Evolutionary conservation across 148 eudicot genomes (phyloP).

Genomic region (Fallopia convolvulus): DNA sequence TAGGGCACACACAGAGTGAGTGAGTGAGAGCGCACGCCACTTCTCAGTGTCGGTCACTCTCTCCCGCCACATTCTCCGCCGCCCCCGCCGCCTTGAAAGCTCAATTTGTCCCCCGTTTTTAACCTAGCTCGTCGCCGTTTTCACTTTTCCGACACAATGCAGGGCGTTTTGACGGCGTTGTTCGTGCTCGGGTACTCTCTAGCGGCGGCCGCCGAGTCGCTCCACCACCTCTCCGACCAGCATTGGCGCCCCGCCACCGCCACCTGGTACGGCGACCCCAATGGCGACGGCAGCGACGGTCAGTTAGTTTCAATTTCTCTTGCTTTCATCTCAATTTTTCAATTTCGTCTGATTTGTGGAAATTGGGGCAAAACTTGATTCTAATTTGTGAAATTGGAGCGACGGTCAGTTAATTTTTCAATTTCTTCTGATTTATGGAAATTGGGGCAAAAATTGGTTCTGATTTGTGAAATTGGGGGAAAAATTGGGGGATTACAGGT

Average conservation of each 20-base stretch:
- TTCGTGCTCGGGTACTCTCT: not conserved
- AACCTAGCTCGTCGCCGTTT: not conserved
- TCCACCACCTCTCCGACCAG: constrained; percentile 20
- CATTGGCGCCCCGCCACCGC: constrained; percentile 88
- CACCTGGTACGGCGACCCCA: constrained; percentile 92
- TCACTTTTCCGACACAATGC: not conserved
- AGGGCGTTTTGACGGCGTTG: not conserved
- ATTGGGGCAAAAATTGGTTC: too few species aligned
- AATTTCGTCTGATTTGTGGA: not conserved
- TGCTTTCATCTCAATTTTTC: not conserved
- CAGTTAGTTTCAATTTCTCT: not conserved
- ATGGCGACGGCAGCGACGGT: constrained; percentile 93
- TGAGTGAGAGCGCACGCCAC: not conserved
- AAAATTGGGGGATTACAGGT: constrained; percentile 27
- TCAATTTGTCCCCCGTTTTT: not conserved
- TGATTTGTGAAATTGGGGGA: not conserved
- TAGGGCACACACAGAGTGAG: not conserved
- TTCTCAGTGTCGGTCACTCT: not conserved
- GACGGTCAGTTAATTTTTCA: constrained; percentile 27
- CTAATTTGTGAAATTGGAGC: too few species aligned
- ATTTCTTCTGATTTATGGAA: not conserved
- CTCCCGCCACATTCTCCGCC: constrained; percentile 4
- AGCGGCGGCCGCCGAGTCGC: not conserved
- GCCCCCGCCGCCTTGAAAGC: not conserved
- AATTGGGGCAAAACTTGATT: too few species aligned